These are phyloP conservation scores for Silene uniflora DNA, from an alignment of 148 eudicot genomes.

Conservation along the genomic window DNA sequence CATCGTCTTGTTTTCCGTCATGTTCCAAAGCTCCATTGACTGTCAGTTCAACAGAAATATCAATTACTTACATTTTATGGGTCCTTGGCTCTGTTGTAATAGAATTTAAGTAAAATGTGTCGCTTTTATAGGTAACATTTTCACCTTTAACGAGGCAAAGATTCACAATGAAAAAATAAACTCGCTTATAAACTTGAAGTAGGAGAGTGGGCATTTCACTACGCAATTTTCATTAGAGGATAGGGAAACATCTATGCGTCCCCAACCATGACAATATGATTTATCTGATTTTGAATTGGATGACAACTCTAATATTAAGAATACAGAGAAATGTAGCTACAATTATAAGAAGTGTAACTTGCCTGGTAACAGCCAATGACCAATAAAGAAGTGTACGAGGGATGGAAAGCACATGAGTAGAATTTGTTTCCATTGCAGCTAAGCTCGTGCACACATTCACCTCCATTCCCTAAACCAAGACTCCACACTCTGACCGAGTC, in stretches of 20 bases:
- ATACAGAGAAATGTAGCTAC: too few species aligned
- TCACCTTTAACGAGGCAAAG: too few species aligned
- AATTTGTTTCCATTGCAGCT: slow-evolving; percentile 79
- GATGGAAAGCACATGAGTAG: slow-evolving; percentile 86
- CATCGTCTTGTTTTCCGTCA: slow-evolving; percentile 73
- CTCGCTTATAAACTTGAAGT: too few species aligned
- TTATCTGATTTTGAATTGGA: too few species aligned
- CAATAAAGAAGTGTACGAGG: slow-evolving; percentile 67
- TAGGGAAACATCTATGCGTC: background rate
- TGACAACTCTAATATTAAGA: background rate
- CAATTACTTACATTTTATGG: background rate
- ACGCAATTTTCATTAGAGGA: too few species aligned
- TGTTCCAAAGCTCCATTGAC: slow-evolving; percentile 95
- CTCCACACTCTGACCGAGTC: slow-evolving; percentile 91
- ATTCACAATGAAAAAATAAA: too few species aligned
- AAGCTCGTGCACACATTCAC: slow-evolving; percentile 72
- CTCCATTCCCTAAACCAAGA: slow-evolving; percentile 64
- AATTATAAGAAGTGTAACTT: too few species aligned
- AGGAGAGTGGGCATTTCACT: too few species aligned
- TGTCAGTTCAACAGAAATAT: slow-evolving; percentile 12
- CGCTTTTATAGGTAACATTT: too few species aligned
- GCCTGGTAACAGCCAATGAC: slow-evolving; percentile 92
- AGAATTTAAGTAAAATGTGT: background rate
- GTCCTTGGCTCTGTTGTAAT: too few species aligned
- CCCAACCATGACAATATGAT: too few species aligned